Evolutionary conservation across 2,329 filamentous ascomycete species (phyloP).

Genomic region (Mariannaea elegans): DNA sequence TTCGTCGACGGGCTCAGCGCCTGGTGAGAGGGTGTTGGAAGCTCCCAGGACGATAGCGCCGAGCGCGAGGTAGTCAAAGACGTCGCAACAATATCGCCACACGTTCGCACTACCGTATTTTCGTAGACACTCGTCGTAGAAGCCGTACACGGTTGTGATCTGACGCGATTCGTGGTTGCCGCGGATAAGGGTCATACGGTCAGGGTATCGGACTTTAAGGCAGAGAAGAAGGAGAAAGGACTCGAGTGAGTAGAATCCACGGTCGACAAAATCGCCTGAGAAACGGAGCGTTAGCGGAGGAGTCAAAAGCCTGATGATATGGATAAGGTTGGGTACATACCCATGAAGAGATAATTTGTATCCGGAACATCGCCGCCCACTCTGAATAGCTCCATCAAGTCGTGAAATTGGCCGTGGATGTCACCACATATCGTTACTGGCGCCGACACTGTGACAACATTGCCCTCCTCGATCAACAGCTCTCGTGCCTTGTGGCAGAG

Average conservation of each 20-base stretch:
- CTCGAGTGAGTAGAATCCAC: slow-evolving; percentile 97
- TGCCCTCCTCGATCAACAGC: slow-evolving; percentile 95
- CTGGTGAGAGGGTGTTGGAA: slow-evolving; percentile 67
- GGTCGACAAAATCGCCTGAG: slow-evolving; percentile 92
- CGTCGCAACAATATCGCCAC: slow-evolving; percentile 96
- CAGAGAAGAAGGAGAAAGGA: slow-evolving; percentile 95
- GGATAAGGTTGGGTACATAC: slow-evolving; percentile 52
- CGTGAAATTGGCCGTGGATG: slow-evolving; percentile 96
- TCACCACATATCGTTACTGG: slow-evolving; percentile 98
- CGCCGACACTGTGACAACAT: slow-evolving; percentile 93
- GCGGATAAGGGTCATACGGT: slow-evolving; percentile 94
- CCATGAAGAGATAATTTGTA: slow-evolving; percentile 98
- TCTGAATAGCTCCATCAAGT: slow-evolving; percentile 95
- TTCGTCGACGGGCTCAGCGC: slow-evolving; percentile 64
- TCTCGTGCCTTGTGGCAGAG: slow-evolving; percentile 97
- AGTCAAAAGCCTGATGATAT: neutral
- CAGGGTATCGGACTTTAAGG: slow-evolving; percentile 95
- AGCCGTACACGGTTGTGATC: slow-evolving; percentile 97
- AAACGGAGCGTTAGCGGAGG: neutral
- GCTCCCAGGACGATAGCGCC: slow-evolving; percentile 92
- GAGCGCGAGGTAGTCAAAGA: slow-evolving; percentile 95
- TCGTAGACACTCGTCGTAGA: slow-evolving; percentile 95
- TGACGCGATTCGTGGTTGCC: slow-evolving; percentile 97
- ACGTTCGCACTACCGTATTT: slow-evolving; percentile 98
- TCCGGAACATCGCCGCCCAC: slow-evolving; percentile 94